Evolutionary conservation across 257 asterid genomes (phyloP), one percentile per base, ranked within the genome.

Genomic region (Prunella vulgaris): DNA sequence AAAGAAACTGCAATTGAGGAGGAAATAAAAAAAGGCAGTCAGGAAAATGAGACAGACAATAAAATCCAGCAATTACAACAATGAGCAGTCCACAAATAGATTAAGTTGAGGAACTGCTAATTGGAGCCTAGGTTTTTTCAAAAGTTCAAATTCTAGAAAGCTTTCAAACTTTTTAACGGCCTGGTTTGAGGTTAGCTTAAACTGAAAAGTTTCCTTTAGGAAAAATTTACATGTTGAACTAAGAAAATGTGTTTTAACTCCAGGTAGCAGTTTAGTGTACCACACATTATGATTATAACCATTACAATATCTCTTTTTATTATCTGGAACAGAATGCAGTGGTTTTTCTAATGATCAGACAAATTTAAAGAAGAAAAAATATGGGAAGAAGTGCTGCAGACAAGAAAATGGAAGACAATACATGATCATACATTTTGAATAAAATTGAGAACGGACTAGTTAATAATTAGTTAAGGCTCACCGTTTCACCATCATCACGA

Each of bases 401-500:
- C 13, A 38, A 32, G 58, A 27, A 28, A 76, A 49, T 21, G 33
- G 48, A 53, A 74, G 37, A 60, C 38, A n/a, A 25, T 7, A 74
- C 14, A 40, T 25, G 37, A 52, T 18, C 42, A 59, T 60, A 69
- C 46, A 60, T 32, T 60, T 3, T 66, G 35, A 59, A 73, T 14
- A 8, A 49, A 63, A n/a, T 20, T 70, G 27, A 40, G 63, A 64
- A 64, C 60, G 40, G 60, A 54, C 15, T 9, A 30, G 40, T 64
- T 46, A 56, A 68, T 33, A 38, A 12, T 42, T 2, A 64, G 20
- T 65, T 8, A 63, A 60, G 53, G 67, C 69, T 81, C 84, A 93
- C 97, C 77, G 90, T 81, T 87, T 90, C 97, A 72, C 97, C 98
- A 71, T 93, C 98, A 80, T 85, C 98, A 74, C 95, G 95, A 61